Percentiles rank a stretch among this genome's conserved stretches.
These are phyloP conservation scores for Suhomyces sp. DNA, from an alignment of 805 yeast species.

Conservation along the genomic window DNA sequence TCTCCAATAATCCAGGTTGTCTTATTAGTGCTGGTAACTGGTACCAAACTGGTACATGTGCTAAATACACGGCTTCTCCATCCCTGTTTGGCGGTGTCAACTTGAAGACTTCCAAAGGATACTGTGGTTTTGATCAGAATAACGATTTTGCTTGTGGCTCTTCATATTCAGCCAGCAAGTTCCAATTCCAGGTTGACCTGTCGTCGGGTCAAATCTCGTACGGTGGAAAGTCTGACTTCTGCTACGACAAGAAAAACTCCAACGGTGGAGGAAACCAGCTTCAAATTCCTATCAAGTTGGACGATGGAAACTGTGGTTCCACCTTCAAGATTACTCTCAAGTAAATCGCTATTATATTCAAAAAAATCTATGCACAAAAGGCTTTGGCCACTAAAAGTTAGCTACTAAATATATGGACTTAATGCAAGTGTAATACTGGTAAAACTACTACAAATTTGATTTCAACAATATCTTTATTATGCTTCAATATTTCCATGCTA, in stretches of 20 bases:
- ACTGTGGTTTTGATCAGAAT: constrained; percentile 47
- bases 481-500: not conserved
- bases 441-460: no score
- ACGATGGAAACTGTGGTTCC: constrained; percentile 16
- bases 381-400: not conserved
- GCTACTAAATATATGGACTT: not conserved
- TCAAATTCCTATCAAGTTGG: constrained; percentile 21
- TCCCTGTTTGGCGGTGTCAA: constrained; percentile 73
- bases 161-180: constrained; percentile 24
- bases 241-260: constrained; percentile 26
- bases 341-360: not conserved
- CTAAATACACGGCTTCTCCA: constrained; percentile 57
- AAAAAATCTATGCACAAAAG: not conserved
- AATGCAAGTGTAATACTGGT: not conserved
- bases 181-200: constrained; percentile 57
- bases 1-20: constrained; percentile 62
- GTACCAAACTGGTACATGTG: constrained; percentile 83
- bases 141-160: constrained; percentile 14
- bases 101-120: constrained; percentile 68
- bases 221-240: constrained; percentile 65
- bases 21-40: constrained; percentile 83
- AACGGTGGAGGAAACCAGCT: constrained; percentile 22
- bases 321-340: constrained; percentile 10
- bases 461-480: not conserved
- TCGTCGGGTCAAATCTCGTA: constrained; percentile 48